Percentiles rank a stretch among this genome's conserved stretches.
These are phyloP conservation scores for Citrus australasica DNA, from an alignment of 345 rosid species.

Conservation along the genomic window DNA sequence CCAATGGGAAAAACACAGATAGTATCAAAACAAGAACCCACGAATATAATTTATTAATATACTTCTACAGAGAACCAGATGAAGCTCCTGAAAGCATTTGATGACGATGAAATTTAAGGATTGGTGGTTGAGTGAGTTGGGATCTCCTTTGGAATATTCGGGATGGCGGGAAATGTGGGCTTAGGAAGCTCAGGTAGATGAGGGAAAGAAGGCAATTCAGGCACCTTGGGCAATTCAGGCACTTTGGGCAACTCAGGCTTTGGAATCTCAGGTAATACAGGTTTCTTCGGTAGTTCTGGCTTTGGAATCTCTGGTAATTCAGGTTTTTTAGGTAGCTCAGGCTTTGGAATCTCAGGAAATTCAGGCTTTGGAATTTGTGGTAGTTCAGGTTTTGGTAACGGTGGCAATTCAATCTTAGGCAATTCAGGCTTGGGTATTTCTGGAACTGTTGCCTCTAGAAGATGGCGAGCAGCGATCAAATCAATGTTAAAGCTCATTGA, in stretches of 20 bases:
- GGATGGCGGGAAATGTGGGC: not conserved
- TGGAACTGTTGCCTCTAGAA: slow-evolving; percentile 2
- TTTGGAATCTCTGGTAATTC: not conserved
- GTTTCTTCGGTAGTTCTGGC: not conserved
- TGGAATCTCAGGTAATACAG: not conserved
- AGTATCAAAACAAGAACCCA: not conserved
- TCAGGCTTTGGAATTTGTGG: not conserved
- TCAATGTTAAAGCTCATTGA: not conserved
- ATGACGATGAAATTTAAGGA: not conserved
- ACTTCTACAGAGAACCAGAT: not conserved
- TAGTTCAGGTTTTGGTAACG: slow-evolving; percentile 1
- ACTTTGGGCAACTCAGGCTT: not conserved
- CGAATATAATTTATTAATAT: not conserved
- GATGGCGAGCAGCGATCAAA: slow-evolving; percentile 4
- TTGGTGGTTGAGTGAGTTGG: slow-evolving; percentile 7
- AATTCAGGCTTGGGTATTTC: slow-evolving; percentile 4
- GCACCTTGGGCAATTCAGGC: not conserved
- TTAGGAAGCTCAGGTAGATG: not conserved
- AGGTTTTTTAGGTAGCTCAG: not conserved
- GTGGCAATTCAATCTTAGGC: not conserved
- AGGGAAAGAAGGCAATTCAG: not conserved
- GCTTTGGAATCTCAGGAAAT: not conserved
- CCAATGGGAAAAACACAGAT: not conserved
- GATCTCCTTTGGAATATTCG: not conserved
- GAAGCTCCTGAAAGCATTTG: not conserved